Conservation (phyloP, 805 yeast genomes). For the Starmerella riodocensis region DNA sequence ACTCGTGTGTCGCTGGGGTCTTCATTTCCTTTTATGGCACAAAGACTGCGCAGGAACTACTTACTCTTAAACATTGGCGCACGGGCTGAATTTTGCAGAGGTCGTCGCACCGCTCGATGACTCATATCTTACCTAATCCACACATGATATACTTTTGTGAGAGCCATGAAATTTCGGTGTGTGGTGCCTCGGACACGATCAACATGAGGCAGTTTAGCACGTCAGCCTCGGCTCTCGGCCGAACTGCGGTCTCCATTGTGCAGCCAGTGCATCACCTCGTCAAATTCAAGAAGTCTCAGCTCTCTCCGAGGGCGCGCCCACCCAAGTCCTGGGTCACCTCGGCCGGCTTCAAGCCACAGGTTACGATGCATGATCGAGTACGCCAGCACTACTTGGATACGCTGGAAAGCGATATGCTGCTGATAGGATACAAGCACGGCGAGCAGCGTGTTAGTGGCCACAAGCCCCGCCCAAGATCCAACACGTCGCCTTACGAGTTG, state of each 20-base stretch:
- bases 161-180: no score
- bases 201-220: conserved; percentile 19
- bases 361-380: conserved; percentile 68
- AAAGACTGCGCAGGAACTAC: no score
- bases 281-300: conserved; percentile 54
- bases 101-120: no score
- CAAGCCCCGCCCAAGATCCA: conserved; percentile 74
- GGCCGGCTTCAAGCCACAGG: conserved; percentile 60
- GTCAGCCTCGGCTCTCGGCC: conserved; percentile 18
- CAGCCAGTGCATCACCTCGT: conserved; percentile 88
- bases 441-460: conserved; percentile 37
- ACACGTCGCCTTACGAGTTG: conserved; percentile 73
- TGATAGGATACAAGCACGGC: conserved; percentile 61
- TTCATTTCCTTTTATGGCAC: no score
- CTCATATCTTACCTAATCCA: no score
- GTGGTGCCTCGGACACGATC: no score
- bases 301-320: conserved; percentile 59
- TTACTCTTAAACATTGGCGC: no score
- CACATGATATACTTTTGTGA: no score
- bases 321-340: conserved; percentile 67
- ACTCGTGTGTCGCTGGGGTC: no score
- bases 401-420: conserved; percentile 59
- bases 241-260: conserved; percentile 53
- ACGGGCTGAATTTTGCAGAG: no score
- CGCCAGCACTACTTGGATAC: conserved; percentile 64